Evolutionary conservation across 2,329 filamentous ascomycete genomes (phyloP), one percentile per base, ranked within the genome.

Genomic region (Pestalotiopsis sp.): DNA sequence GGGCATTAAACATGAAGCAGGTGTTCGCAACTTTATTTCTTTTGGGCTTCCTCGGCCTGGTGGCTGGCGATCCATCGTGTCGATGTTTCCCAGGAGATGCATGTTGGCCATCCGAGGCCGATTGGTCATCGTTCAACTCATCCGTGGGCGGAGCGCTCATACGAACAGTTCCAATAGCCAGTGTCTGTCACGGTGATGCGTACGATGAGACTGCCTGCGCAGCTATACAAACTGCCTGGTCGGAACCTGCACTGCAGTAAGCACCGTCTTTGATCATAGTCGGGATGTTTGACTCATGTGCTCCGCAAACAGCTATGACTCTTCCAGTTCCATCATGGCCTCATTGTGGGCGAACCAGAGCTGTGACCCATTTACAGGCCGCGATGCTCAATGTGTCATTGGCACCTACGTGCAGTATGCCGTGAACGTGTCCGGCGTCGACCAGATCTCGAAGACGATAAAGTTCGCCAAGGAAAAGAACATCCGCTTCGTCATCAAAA

Each of bases 71-170:
- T 17, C 7, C n/a, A 52, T 9, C 60, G 45, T 72, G 71, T 52
- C 70, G 70, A 12, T 73, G 69, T 75, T 80, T 83, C 59, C 84
- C 85, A 0, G 80, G 80, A 6, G 83, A 87, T 61, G 14, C 70
- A 1, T 83, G 81, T 71, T 87, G 85, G 85, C 85, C 85, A 1
- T 75, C 76, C 1, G 20, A 66, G 3, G 58, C 70, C 13, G 72
- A 73, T n/a, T 87, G 85, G 85, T 69, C 72, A 6, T 66, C 68
- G 1, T 80, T 87, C 64, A 87, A 88, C 68, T 36, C 73, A 14
- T 81, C 83, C 3, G 72, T 87, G 7, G 73, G 75, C 9, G 85
- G 85, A 0, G 77, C 75, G 23, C 75, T 87, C 39, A 76, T 87
- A 20, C 77, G 79, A 2, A 86, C 82, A 0, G 73, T 82, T 1